Evolutionary conservation across 495 filamentous ascomycete species (phyloP).

Genomic region (Echria macrotheca): DNA sequence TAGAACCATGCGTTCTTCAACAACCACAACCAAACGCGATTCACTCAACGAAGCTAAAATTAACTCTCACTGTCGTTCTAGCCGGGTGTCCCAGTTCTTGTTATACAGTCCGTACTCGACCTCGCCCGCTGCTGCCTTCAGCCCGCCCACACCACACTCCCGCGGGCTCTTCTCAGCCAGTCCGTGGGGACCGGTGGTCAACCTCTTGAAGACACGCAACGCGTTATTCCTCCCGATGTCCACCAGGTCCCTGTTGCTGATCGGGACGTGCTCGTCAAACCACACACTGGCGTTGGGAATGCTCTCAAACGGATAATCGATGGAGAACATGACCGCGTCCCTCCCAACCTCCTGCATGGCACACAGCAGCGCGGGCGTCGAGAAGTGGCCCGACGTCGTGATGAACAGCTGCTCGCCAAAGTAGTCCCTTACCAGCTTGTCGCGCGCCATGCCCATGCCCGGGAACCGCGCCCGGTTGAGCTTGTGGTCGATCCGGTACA

Average conservation of each 20-base stretch:
- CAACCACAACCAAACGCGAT: neutral
- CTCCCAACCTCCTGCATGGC: constrained; percentile 23
- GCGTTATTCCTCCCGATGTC: constrained; percentile 26
- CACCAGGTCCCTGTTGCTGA: constrained; percentile 13
- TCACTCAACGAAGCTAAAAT: neutral
- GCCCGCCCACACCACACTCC: constrained; percentile 18
- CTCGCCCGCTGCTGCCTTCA: constrained; percentile 12
- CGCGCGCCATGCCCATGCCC: constrained; percentile 22
- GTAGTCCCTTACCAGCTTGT: constrained; percentile 23
- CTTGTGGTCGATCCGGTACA: constrained; percentile 26
- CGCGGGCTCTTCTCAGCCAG: constrained; percentile 13
- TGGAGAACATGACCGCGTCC: constrained; percentile 44
- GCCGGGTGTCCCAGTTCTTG: constrained; percentile 15
- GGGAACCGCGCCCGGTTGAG: constrained; percentile 23
- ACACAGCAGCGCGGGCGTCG: constrained; percentile 24
- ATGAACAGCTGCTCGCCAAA: constrained; percentile 25
- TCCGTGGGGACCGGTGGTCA: constrained; percentile 12
- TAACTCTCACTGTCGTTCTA: neutral
- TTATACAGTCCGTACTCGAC: constrained; percentile 23
- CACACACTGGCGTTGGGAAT: constrained; percentile 33
- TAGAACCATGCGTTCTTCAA: constrained; percentile 10
- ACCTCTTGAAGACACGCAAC: constrained; percentile 14
- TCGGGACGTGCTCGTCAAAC: constrained; percentile 24
- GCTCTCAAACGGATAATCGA: constrained; percentile 55
- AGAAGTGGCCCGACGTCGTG: constrained; percentile 55